Conservation (phyloP, 305 asterid genomes). For the Solanum hybrid region DNA sequence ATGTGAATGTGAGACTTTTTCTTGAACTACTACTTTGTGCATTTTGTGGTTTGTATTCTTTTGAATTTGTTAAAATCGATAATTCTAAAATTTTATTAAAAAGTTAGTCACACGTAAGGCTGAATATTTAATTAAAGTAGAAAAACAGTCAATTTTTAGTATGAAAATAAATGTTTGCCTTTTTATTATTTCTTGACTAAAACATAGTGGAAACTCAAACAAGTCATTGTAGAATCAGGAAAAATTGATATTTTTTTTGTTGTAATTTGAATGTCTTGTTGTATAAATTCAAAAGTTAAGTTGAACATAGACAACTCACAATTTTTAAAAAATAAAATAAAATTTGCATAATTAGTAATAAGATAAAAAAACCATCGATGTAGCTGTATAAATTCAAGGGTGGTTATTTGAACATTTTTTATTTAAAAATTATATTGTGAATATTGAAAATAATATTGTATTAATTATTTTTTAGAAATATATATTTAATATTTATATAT, state of each 20-base stretch:
- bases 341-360: neutral
- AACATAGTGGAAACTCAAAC: neutral
- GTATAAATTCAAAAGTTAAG: neutral
- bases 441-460: no score
- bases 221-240: neutral
- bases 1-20: neutral
- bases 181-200: neutral
- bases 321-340: neutral
- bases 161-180: neutral
- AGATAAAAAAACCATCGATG: neutral
- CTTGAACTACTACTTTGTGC: neutral
- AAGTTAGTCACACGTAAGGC: neutral
- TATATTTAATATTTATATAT: no score
- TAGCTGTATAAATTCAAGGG: no score
- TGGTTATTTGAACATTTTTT: no score
- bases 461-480: no score
- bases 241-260: neutral
- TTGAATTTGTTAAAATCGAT: neutral
- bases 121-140: neutral
- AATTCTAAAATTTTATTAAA: neutral
- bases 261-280: neutral
- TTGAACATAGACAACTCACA: neutral
- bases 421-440: neutral
- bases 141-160: neutral
- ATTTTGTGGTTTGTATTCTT: neutral